Base-by-base conservation (phyloP, 1,139 yeast genomes). In the Saccharomyces uvarum region DNA sequence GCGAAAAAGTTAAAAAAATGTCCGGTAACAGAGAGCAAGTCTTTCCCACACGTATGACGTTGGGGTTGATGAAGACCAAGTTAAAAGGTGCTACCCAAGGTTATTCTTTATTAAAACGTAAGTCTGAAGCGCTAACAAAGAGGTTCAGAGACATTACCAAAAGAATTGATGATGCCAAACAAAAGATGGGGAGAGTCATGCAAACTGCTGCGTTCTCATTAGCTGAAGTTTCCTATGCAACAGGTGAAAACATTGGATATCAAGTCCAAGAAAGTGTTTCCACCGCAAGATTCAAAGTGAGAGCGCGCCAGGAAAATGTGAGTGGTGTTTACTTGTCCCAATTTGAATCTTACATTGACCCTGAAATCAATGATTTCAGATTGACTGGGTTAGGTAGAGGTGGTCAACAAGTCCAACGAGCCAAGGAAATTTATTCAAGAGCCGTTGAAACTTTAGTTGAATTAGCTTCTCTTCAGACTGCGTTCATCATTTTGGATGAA, bases 161-260 rank as follows among this genome's bases (percentile, higher is more conserved):
- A 69, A 77, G 97, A 70, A 93, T 93, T 68, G 97, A 93, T 70
- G 97, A 91, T 63, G 80, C 98, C 52, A 93, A 93, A 74, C 82
- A 93, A 63, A 93, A 91, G 77, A 93, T 93, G 99, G 99, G 98
- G 50, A 79, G 95, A 61, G 97, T 93, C 48, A 93, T 93, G 98
- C 99, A 93, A 71, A 88, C 96, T 0, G 99, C 99, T 1, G 95
- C 98, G 0, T 93, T 93, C 70, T 91, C 98, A 11, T 79, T 93
- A 63, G 98, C 99, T 1, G 99, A 93, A 70, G 98, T 93, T 51
- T 86, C 93, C 52, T 93, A 93, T 68, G 99, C 99, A 33, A 91
- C 97, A 2, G 99, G 99, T 56, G 95, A 86, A 64, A 90, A 89
- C 73, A 89, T 93, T 63, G 88, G 90, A 14, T 91, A 89, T 71